Base-by-base conservation (phyloP, 2,329 filamentous ascomycete species). In the Lachnellula suecica region DNA sequence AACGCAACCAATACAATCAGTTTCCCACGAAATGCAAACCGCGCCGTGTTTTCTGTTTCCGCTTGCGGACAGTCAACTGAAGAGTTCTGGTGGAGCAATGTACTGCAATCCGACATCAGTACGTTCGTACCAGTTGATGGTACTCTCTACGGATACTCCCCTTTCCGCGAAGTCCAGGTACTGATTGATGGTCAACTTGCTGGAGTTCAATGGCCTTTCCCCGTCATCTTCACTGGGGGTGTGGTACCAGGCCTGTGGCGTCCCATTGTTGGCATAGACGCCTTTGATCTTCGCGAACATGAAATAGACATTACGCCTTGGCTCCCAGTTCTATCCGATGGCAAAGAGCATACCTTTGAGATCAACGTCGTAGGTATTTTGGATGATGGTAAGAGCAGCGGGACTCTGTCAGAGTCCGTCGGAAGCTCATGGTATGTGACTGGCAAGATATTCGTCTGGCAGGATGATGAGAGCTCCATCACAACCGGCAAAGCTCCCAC, bases 51-150 rank as follows among this genome's bases (percentile, higher is more conserved):
- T 50, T 84, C 87, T 0, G 77, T 94, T n/a, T 83, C 87, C 8
- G 88, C 89, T 15, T 90, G 85, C 59, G 90, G 88, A 1, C 90
- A 94, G 67, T 78, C 79, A 0, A 72, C 77, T 15, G 90, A 94
- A 71, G 90, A 95, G 67, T 93, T 93, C 63, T 95, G 90, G 89
- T 94, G 88, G 84, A 81, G 79, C 52, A 93, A 93, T 63, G 84
- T 91, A 1, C 79, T 87, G 2, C 78, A 85, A 40, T 81, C 79
- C 9, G 79, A 85, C 57, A 74, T 74, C 3, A 58, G 77, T 31
- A 77, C 79, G 3, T 93, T 92, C 64, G 73, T 77, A 4, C 68
- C 70, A 6, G 77, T 75, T 2, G 77, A 78, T 4, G 83, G 81
- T 11, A 70, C 71, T 2, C 74, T 91, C 0, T 81, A 82, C 22